Conservation (phyloP, 2,329 filamentous ascomycete species). For the Pezicula rhizophila region DNA sequence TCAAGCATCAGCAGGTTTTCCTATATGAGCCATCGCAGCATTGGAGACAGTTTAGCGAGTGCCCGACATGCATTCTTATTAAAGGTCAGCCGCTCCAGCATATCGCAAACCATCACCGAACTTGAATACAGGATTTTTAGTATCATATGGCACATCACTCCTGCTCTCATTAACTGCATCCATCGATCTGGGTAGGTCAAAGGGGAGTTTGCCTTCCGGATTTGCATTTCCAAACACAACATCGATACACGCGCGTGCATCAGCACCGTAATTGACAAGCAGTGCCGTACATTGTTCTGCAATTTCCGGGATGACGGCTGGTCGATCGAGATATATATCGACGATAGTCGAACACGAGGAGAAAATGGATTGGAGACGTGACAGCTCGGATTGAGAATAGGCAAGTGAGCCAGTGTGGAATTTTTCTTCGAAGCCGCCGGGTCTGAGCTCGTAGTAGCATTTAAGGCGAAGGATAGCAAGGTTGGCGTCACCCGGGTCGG, state of each 20-base stretch:
- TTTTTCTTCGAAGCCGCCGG: conserved; percentile 33
- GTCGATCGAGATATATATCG: conserved; percentile 38
- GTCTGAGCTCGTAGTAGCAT: conserved; percentile 34
- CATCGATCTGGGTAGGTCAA: conserved; percentile 40
- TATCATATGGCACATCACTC: not conserved
- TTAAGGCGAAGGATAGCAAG: conserved; percentile 33
- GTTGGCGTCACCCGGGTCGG: conserved; percentile 32
- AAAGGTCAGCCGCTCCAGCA: not conserved
- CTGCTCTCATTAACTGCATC: conserved; percentile 31
- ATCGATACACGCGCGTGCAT: conserved; percentile 37
- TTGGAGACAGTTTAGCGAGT: too few relatives aligned
- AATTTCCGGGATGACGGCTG: conserved; percentile 37
- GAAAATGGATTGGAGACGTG: conserved; percentile 33
- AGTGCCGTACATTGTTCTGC: conserved; percentile 32
- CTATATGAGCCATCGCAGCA: too few relatives aligned
- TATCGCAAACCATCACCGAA: not conserved
- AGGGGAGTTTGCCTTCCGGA: conserved; percentile 38
- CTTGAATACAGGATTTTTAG: not conserved
- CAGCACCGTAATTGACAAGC: conserved; percentile 34
- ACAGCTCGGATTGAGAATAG: conserved; percentile 33
- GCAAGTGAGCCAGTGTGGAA: conserved; percentile 36
- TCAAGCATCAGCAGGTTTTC: too few relatives aligned
- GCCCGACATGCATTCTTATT: too few relatives aligned
- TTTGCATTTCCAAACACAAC: conserved; percentile 32
- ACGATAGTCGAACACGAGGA: conserved; percentile 33